These are phyloP conservation scores for Pichia nakasei DNA, from an alignment of 805 yeast species.

Conservation along the genomic window DNA sequence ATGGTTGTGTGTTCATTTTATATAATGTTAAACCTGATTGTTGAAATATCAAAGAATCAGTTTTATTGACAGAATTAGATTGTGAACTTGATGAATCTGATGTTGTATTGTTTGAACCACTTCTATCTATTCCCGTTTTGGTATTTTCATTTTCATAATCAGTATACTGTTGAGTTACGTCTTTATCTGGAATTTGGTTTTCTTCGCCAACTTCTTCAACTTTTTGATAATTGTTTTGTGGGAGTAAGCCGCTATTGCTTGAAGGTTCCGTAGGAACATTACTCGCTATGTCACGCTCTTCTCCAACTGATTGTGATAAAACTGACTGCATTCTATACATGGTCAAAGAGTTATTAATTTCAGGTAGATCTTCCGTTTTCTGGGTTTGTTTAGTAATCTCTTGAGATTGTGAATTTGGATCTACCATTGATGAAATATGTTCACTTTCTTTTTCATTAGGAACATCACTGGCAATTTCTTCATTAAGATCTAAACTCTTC, in stretches of 20 bases:
- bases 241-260: neutral
- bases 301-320: conserved; percentile 46
- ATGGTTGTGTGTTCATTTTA: conserved; percentile 7
- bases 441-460: no score
- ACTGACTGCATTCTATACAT: conserved; percentile 12
- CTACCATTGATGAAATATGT: no score
- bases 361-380: neutral
- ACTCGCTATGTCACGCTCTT: conserved; percentile 21
- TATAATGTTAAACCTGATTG: conserved; percentile 16
- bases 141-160: neutral
- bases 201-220: neutral
- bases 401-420: no score
- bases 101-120: neutral
- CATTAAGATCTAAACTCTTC: no score
- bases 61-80: neutral
- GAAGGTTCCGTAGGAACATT: neutral
- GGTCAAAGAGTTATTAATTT: conserved; percentile 1
- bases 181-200: no score
- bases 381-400: no score
- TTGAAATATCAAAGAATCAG: conserved; percentile 18
- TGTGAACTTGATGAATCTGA: neutral
- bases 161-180: neutral
- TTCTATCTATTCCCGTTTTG: neutral
- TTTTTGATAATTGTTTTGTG: neutral
- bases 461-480: no score